A percentile compares a stretch with the other conserved stretches of the same genome.
phyloP scores from a whole-genome alignment of 495 filamentous ascomycete genomes.

The Aspergillus incahuasiensis region DNA sequence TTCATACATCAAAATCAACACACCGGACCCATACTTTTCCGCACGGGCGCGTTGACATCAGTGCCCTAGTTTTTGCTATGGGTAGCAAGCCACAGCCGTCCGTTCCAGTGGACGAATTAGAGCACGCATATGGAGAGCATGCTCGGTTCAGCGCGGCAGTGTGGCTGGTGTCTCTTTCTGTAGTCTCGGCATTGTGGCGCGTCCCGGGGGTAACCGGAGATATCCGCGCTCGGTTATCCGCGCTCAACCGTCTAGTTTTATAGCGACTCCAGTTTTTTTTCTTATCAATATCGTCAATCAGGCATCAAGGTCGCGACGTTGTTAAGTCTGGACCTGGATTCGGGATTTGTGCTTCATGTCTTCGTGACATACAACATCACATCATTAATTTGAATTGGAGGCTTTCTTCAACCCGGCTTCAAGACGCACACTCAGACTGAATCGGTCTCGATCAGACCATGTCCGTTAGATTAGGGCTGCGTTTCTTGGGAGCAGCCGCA shows the following conservation, averaged over 20 bases:
- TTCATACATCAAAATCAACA: background rate
- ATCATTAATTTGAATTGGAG: too few species aligned
- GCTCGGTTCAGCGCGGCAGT: slow-evolving; percentile 1
- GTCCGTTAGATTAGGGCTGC: too few species aligned
- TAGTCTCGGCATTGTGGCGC: slow-evolving; percentile 1
- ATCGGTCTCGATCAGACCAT: too few species aligned
- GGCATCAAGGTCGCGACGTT: too few species aligned
- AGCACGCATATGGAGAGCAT: background rate
- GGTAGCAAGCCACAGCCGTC: slow-evolving; percentile 5
- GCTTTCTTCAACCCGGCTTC: too few species aligned
- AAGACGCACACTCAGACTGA: too few species aligned
- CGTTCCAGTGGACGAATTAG: slow-evolving; percentile 1
- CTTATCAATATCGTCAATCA: background rate
- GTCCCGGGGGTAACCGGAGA: background rate
- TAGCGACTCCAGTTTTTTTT: background rate
- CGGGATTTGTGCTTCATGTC: too few species aligned
- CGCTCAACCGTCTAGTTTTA: background rate
- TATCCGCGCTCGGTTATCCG: slow-evolving; percentile 7
- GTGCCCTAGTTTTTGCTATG: background rate
- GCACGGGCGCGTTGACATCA: background rate
- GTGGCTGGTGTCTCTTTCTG: background rate
- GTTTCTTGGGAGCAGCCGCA: too few species aligned
- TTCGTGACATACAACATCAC: background rate
- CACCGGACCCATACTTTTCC: slow-evolving; percentile 9
- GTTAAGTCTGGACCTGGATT: too few species aligned